phyloP scores from a whole-genome alignment of 2,329 filamentous ascomycete genomes.

The Alternaria angustiovoidea region DNA sequence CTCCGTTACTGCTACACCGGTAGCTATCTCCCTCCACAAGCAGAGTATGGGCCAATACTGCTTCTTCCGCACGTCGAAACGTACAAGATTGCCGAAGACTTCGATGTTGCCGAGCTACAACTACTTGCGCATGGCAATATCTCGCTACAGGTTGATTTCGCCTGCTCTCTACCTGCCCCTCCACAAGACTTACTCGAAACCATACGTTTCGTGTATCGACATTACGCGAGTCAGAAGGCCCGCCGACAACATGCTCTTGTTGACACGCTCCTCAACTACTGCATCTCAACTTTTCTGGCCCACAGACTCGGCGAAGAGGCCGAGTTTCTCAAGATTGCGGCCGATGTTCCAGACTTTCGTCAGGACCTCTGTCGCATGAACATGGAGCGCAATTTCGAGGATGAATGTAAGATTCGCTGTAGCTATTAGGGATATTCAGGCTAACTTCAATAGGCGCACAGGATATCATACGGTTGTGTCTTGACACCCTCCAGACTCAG shows the following conservation, averaged over 20 bases:
- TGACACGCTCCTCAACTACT: slow-evolving; percentile 55
- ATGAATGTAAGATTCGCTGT: slow-evolving; percentile 49
- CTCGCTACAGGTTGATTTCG: slow-evolving; percentile 49
- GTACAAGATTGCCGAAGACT: slow-evolving; percentile 53
- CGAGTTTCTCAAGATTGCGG: slow-evolving; percentile 50
- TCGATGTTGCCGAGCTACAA: slow-evolving; percentile 51
- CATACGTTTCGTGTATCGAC: slow-evolving; percentile 48
- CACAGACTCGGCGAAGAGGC: slow-evolving; percentile 48
- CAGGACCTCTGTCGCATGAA: slow-evolving; percentile 52
- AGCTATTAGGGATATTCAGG: not conserved
- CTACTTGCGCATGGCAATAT: slow-evolving; percentile 52
- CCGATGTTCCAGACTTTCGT: slow-evolving; percentile 50
- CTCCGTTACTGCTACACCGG: slow-evolving; percentile 55
- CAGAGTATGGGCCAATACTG: slow-evolving; percentile 35
- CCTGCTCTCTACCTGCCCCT: slow-evolving; percentile 48
- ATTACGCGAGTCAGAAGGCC: slow-evolving; percentile 34
- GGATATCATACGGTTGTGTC: slow-evolving; percentile 23
- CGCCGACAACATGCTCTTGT: slow-evolving; percentile 41
- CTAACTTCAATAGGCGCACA: slow-evolving; percentile 22
- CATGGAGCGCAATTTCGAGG: slow-evolving; percentile 49
- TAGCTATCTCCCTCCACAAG: slow-evolving; percentile 42
- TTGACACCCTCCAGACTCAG: slow-evolving; percentile 14
- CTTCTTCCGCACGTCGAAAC: slow-evolving; percentile 54
- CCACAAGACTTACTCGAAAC: slow-evolving; percentile 52
- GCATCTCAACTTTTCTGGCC: slow-evolving; percentile 49